Percentiles rank a stretch among this genome's conserved stretches.
Evolutionary conservation across 2,329 filamentous ascomycete species (phyloP).

Genomic region (Cordyceps fumosorosea): DNA sequence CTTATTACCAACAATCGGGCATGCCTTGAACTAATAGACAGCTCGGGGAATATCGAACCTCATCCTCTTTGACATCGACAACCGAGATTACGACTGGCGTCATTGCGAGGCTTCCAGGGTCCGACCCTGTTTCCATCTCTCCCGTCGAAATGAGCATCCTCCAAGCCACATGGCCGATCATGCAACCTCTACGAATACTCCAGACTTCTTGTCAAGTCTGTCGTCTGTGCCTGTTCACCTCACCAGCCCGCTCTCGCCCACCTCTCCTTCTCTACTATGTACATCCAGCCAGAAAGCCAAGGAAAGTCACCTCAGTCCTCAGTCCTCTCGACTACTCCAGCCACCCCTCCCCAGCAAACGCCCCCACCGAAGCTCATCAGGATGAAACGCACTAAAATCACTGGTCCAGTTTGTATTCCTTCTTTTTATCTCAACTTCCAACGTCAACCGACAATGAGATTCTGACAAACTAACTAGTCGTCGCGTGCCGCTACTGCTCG

Average conservation of each 20-base stretch:
- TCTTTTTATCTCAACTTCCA: neutral
- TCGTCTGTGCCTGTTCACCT: neutral
- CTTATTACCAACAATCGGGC: neutral
- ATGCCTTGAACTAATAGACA: neutral
- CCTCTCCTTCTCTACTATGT: neutral
- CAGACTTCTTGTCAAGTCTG: neutral
- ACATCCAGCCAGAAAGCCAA: neutral
- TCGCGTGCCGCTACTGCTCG: neutral
- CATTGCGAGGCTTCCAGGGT: slow-evolving; percentile 4
- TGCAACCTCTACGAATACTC: neutral
- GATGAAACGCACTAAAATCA: slow-evolving; percentile 11
- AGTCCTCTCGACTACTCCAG: neutral
- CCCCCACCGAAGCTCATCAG: neutral
- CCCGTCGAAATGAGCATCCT: neutral
- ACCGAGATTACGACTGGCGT: slow-evolving; percentile 12
- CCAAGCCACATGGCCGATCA: neutral
- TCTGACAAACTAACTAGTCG: neutral
- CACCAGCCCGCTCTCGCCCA: neutral
- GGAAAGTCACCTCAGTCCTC: neutral
- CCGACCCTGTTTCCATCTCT: neutral
- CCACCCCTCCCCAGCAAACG: neutral
- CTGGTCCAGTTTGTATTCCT: neutral
- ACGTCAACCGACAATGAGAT: neutral
- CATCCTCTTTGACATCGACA: neutral
- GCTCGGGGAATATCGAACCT: neutral